Percentiles rank a stretch among this genome's conserved stretches.
These are phyloP conservation scores for Clitopilus passeckerianus DNA, from an alignment of 768 basidiomycete genomes.

Conservation along the genomic window DNA sequence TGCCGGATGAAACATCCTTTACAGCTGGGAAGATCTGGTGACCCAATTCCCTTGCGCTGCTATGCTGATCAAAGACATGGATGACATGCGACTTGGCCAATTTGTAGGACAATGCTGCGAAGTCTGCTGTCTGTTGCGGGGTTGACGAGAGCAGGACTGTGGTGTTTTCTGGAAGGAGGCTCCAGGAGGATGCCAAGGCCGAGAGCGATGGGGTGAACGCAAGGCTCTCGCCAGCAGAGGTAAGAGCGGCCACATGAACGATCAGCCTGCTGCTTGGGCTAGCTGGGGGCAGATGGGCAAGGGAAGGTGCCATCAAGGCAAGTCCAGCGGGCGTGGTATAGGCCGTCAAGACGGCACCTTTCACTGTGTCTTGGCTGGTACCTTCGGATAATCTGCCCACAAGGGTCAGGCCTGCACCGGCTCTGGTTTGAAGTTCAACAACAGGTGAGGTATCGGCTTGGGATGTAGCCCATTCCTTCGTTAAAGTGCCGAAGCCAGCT, in stretches of 20 bases:
- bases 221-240: conserved; percentile 59
- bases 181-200: conserved; percentile 53
- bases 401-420: conserved; percentile 78
- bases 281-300: conserved; percentile 66
- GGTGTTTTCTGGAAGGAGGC: conserved; percentile 59
- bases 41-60: conserved; percentile 71
- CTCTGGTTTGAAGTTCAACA: conserved; percentile 72
- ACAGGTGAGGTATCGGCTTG: conserved; percentile 43
- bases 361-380: conserved; percentile 61
- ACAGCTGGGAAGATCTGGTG: conserved; percentile 39
- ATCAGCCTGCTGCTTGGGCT: conserved; percentile 63
- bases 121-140: conserved; percentile 76
- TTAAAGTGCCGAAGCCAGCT: conserved; percentile 72
- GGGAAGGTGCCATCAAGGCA: conserved; percentile 74
- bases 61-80: conserved; percentile 89
- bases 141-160: conserved; percentile 80
- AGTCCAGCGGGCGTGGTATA: conserved; percentile 85
- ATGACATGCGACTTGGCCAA: conserved; percentile 65
- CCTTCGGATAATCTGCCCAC: conserved; percentile 79
- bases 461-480: conserved; percentile 57
- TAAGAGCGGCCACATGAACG: conserved; percentile 78
- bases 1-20: not conserved
- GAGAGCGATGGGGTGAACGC: conserved; percentile 76
- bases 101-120: conserved; percentile 73
- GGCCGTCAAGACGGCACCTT: conserved; percentile 61